These are phyloP conservation scores for Penicillium canariense DNA, from an alignment of 495 filamentous ascomycete species.

Conservation along the genomic window DNA sequence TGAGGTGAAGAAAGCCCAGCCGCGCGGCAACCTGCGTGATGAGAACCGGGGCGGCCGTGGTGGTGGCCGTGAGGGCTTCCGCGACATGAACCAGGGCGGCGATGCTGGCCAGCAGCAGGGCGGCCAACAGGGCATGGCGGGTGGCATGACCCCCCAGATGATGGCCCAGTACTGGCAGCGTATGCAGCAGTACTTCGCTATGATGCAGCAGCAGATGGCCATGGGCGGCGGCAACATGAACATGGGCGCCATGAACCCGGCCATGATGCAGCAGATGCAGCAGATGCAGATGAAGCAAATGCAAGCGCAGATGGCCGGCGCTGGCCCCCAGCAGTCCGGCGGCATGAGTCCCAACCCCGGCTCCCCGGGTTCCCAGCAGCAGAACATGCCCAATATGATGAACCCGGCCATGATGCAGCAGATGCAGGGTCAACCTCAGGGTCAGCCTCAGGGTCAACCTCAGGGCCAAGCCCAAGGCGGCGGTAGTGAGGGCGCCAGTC, in stretches of 20 bases:
- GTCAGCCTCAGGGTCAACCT: not conserved
- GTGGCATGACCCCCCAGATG: constrained; percentile 85
- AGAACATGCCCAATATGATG: constrained; percentile 50
- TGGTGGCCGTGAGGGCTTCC: constrained; percentile 57
- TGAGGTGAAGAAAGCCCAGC: constrained; percentile 97
- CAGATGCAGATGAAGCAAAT: constrained; percentile 64
- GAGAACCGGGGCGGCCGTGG: constrained; percentile 66
- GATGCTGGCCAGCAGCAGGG: constrained; percentile 50
- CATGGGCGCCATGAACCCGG: constrained; percentile 71
- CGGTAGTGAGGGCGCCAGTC: constrained; percentile 20
- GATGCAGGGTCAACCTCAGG: constrained; percentile 47
- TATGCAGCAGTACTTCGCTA: constrained; percentile 92
- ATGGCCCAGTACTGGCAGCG: constrained; percentile 98
- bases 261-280: constrained; percentile 79
- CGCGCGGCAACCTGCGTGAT: constrained; percentile 89
- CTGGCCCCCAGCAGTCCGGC: constrained; percentile 40
- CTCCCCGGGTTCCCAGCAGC: constrained; percentile 40
- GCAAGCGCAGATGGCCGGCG: constrained; percentile 56
- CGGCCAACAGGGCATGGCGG: constrained; percentile 43
- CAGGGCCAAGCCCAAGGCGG: constrained; percentile 34
- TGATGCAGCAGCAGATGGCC: constrained; percentile 83
- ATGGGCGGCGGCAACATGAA: constrained; percentile 47
- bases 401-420: constrained; percentile 74
- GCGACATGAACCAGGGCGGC: constrained; percentile 49
- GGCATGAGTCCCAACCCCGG: constrained; percentile 49